Conservation (phyloP, 1,284 basidiomycete species). For the Cryptococcus sp. region DNA sequence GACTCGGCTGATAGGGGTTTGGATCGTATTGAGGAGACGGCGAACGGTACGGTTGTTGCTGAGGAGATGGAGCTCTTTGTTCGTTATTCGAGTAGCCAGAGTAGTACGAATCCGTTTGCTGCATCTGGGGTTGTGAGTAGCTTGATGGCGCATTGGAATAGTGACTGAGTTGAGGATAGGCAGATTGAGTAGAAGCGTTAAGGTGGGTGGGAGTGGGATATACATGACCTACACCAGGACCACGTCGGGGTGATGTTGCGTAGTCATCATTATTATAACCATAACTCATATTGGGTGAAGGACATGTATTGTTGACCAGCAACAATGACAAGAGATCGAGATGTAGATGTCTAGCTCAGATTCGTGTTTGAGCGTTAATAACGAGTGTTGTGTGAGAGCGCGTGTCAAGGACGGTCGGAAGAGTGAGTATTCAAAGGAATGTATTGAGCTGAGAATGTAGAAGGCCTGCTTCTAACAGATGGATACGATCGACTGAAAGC, state of each 20-base stretch:
- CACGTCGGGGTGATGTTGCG: neutral
- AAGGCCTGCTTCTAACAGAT: neutral
- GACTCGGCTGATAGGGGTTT: slow-evolving; percentile 6
- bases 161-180: slow-evolving; percentile 6
- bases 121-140: slow-evolving; percentile 12
- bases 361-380: neutral
- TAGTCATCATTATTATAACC: slow-evolving; percentile 7
- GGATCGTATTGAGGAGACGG: neutral
- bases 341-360: neutral
- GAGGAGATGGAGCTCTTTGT: neutral
- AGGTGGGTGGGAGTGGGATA: neutral
- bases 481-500: neutral
- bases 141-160: slow-evolving; percentile 7
- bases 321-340: neutral
- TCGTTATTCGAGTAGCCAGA: neutral
- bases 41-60: neutral
- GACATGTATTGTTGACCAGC: neutral
- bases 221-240: neutral
- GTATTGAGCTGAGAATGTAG: neutral
- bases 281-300: slow-evolving; percentile 2
- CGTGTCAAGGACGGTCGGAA: neutral
- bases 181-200: neutral
- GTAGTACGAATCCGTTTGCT: slow-evolving; percentile 9
- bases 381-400: neutral
- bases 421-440: neutral